These are phyloP conservation scores for Verticillium tricorpus DNA, from an alignment of 2,329 filamentous ascomycete species.

Conservation along the genomic window DNA sequence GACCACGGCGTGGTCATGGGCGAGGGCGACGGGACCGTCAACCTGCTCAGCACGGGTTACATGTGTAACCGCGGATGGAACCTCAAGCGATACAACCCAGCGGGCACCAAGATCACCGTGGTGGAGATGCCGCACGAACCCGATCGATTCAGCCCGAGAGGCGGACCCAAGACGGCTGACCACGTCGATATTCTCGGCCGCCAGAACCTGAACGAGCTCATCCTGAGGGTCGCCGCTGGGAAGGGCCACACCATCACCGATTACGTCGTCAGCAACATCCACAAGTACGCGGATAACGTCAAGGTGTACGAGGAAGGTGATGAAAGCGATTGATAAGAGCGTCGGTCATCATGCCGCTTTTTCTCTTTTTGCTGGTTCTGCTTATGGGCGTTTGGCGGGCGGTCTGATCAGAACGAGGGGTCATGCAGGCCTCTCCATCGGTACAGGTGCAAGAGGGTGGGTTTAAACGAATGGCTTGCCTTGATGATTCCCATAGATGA, in stretches of 20 bases:
- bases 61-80: slow-evolving; percentile 97
- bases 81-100: slow-evolving; percentile 90
- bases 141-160: slow-evolving; percentile 81
- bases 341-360: background rate
- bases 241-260: slow-evolving; percentile 75
- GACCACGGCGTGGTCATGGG: slow-evolving; percentile 95
- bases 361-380: background rate
- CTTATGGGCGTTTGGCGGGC: background rate
- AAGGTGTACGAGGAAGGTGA: slow-evolving; percentile 67
- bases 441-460: background rate
- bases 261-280: slow-evolving; percentile 75
- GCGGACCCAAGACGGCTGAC: slow-evolving; percentile 69
- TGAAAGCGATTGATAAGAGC: background rate
- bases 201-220: slow-evolving; percentile 83
- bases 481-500: background rate
- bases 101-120: slow-evolving; percentile 72
- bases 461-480: background rate
- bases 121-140: slow-evolving; percentile 98
- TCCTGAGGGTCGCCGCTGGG: slow-evolving; percentile 81
- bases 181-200: slow-evolving; percentile 95
- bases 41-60: slow-evolving; percentile 85
- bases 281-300: slow-evolving; percentile 76
- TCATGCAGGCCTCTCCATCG: background rate
- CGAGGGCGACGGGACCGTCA: slow-evolving; percentile 94
- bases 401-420: background rate